phyloP scores from a whole-genome alignment of 2,329 filamentous ascomycete genomes.

The Trichoderma semiorbis region DNA sequence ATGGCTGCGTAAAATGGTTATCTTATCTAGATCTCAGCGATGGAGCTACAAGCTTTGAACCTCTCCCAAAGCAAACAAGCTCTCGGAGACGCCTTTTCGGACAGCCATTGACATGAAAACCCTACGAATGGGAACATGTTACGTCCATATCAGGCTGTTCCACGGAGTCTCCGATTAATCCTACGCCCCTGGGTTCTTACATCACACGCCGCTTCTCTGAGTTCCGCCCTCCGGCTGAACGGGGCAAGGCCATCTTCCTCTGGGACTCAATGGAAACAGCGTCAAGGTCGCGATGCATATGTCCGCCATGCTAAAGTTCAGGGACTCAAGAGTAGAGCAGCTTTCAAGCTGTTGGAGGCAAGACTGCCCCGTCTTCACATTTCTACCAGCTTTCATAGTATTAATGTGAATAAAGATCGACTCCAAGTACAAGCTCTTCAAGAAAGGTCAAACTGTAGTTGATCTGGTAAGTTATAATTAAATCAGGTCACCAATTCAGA shows the following conservation, averaged over 20 bases:
- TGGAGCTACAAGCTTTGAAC: neutral
- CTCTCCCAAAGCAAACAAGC: neutral
- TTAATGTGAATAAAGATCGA: constrained; percentile 51
- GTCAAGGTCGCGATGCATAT: constrained; percentile 71
- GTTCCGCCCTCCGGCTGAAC: neutral
- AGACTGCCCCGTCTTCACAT: neutral
- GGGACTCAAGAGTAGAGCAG: constrained; percentile 83
- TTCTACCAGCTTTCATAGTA: neutral
- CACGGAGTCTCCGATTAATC: neutral
- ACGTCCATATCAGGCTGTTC: neutral
- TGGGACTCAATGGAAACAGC: constrained; percentile 76
- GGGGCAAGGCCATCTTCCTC: constrained; percentile 41
- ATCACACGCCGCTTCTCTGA: neutral
- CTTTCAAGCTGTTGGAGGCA: constrained; percentile 89
- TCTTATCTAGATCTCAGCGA: neutral
- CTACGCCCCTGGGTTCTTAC: neutral
- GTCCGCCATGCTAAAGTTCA: constrained; percentile 72
- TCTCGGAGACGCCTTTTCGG: neutral
- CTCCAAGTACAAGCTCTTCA: constrained; percentile 75
- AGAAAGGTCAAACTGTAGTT: constrained; percentile 76
- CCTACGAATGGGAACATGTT: neutral
- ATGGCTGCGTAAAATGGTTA: neutral
- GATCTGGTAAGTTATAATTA: constrained; percentile 63
- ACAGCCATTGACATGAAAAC: neutral
- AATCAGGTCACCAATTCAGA: neutral